Evolutionary conservation across 1,284 basidiomycete genomes (phyloP).

Genomic region (Papiliotrema flavescens): DNA sequence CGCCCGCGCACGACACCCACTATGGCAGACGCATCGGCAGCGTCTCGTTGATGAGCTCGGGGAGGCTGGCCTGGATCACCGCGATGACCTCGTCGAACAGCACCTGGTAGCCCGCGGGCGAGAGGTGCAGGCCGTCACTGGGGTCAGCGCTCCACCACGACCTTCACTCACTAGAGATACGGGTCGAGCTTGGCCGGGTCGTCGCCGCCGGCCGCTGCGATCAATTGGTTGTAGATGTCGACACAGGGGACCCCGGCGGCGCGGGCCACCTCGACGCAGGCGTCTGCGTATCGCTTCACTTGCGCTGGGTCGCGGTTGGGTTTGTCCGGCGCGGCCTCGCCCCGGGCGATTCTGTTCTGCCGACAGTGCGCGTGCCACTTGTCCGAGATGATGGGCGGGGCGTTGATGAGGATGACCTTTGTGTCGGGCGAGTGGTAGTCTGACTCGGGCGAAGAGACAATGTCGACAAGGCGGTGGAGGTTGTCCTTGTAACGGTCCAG

Average conservation of each 20-base stretch:
- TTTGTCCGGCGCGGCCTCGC: conserved; percentile 50
- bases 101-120: conserved; percentile 65
- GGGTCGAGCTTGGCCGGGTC: conserved; percentile 51
- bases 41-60: conserved; percentile 59
- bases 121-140: conserved; percentile 74
- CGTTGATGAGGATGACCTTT: conserved; percentile 71
- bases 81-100: conserved; percentile 30
- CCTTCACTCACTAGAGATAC: conserved; percentile 36
- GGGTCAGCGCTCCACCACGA: background rate
- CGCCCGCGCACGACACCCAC: conserved; percentile 17
- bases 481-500: conserved; percentile 65
- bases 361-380: conserved; percentile 2
- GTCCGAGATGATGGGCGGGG: conserved; percentile 72
- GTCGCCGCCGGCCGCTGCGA: conserved; percentile 61
- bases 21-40: conserved; percentile 31
- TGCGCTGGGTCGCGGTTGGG: conserved; percentile 34
- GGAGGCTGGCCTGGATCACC: conserved; percentile 45
- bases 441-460: conserved; percentile 62
- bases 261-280: conserved; percentile 60
- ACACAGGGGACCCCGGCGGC: conserved; percentile 59
- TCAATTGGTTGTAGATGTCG: conserved; percentile 67
- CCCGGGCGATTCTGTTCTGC: conserved; percentile 17
- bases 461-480: conserved; percentile 59
- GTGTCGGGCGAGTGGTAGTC: conserved; percentile 69
- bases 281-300: conserved; percentile 66